Conservation (phyloP, 1,284 basidiomycete species). For the Malassezia furfur region DNA sequence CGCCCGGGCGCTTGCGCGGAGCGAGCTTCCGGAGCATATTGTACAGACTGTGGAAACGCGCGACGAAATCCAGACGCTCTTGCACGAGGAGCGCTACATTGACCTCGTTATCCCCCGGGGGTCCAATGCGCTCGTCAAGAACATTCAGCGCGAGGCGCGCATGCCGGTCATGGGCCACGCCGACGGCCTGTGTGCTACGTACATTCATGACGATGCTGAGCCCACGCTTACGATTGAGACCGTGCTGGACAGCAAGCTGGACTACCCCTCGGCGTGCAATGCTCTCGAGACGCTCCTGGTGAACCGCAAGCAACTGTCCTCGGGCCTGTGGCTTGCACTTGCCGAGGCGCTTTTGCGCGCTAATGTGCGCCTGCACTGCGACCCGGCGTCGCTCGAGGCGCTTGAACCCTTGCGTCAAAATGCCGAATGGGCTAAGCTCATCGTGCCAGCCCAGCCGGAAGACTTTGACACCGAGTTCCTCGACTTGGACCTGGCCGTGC, state of each 20-base stretch:
- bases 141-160: slow-evolving; percentile 77
- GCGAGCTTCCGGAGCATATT: slow-evolving; percentile 63
- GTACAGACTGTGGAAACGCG: slow-evolving; percentile 87
- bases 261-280: slow-evolving; percentile 96
- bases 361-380: slow-evolving; percentile 71
- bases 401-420: not conserved
- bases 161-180: slow-evolving; percentile 99
- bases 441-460: slow-evolving; percentile 46
- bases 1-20: slow-evolving; percentile 60
- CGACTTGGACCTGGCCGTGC: slow-evolving; percentile 56
- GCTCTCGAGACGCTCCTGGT: slow-evolving; percentile 80
- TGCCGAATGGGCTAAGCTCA: slow-evolving; percentile 20
- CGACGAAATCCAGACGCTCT: slow-evolving; percentile 76
- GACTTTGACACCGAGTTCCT: slow-evolving; percentile 79
- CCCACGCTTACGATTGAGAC: slow-evolving; percentile 68
- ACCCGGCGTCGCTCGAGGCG: slow-evolving; percentile 49
- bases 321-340: slow-evolving; percentile 64
- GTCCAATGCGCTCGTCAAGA: slow-evolving; percentile 77
- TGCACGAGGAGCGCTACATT: slow-evolving; percentile 80
- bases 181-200: slow-evolving; percentile 83
- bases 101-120: slow-evolving; percentile 95
- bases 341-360: slow-evolving; percentile 62
- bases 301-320: slow-evolving; percentile 54
- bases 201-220: slow-evolving; percentile 73
- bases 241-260: slow-evolving; percentile 84